A percentile compares a stretch with the other conserved stretches of the same genome.
Evolutionary conservation across 2,329 filamentous ascomycete species (phyloP).

Genomic region (Cladophialophora immunda): DNA sequence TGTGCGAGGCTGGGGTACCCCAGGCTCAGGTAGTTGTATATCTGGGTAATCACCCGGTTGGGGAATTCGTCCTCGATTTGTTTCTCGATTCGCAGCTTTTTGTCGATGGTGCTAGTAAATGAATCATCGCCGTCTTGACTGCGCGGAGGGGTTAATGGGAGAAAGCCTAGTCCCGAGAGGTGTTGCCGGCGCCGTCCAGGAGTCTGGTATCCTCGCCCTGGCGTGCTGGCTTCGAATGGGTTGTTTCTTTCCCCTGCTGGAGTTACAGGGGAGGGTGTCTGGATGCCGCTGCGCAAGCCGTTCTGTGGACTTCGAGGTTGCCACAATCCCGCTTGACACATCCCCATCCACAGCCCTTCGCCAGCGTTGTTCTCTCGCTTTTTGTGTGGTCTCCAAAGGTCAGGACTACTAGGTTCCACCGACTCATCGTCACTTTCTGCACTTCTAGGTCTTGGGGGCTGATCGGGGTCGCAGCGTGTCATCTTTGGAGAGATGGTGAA

Average conservation of each 20-base stretch:
- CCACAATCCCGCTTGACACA: slow-evolving; percentile 41
- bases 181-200: slow-evolving; percentile 39
- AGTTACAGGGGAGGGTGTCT: slow-evolving; percentile 52
- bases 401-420: slow-evolving; percentile 56
- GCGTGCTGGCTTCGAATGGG: slow-evolving; percentile 35
- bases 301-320: slow-evolving; percentile 39
- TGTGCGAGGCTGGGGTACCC: slow-evolving; percentile 88
- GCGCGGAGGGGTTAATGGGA: slow-evolving; percentile 54
- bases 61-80: slow-evolving; percentile 73
- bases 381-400: slow-evolving; percentile 37
- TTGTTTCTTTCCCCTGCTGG: slow-evolving; percentile 48
- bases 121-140: slow-evolving; percentile 58
- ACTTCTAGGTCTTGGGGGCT: slow-evolving; percentile 64
- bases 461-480: slow-evolving; percentile 83
- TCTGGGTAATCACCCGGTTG: slow-evolving; percentile 88
- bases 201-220: slow-evolving; percentile 40
- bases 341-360: slow-evolving; percentile 44
- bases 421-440: slow-evolving; percentile 60
- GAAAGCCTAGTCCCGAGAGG: slow-evolving; percentile 23
- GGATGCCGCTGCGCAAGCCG: slow-evolving; percentile 45
- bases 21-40: slow-evolving; percentile 95
- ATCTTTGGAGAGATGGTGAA: slow-evolving; percentile 82
- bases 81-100: slow-evolving; percentile 51
- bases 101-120: slow-evolving; percentile 41
- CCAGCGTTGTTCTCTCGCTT: slow-evolving; percentile 40